Percentiles rank a stretch among this genome's conserved stretches.
These are phyloP conservation scores for Calocera viscosa DNA, from an alignment of 768 basidiomycete species.

Conservation along the genomic window DNA sequence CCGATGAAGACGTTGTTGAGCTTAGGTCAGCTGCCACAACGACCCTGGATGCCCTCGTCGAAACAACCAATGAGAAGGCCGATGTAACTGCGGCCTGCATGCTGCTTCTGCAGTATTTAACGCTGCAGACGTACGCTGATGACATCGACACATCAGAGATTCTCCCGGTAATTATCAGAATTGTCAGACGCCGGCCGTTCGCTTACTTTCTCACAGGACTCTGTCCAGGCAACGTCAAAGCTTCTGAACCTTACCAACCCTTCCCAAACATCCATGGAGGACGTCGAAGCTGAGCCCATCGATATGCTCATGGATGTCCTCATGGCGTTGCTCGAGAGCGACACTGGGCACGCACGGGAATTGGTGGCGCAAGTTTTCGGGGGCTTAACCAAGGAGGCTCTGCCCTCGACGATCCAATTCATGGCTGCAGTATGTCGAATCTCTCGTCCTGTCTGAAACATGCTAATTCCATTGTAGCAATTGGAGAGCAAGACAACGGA, in stretches of 20 bases:
- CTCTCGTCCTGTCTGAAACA: constrained; percentile 3
- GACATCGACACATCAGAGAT: constrained; percentile 55
- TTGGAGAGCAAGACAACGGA: constrained; percentile 40
- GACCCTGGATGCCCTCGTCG: not conserved
- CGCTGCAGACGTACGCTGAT: constrained; percentile 59
- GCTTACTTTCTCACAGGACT: not conserved
- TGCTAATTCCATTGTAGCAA: constrained; percentile 46
- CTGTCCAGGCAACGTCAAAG: not conserved
- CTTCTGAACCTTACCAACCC: constrained; percentile 21
- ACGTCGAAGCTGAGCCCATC: constrained; percentile 47
- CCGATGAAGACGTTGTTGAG: not conserved
- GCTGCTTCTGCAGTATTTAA: constrained; percentile 53
- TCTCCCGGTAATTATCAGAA: constrained; percentile 10
- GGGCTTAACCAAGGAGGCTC: constrained; percentile 51
- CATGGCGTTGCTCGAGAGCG: constrained; percentile 77
- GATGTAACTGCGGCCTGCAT: constrained; percentile 58
- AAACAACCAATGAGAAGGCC: constrained; percentile 33
- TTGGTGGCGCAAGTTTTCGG: constrained; percentile 72
- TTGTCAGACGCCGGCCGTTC: not conserved
- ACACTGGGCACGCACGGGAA: constrained; percentile 64
- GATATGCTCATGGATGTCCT: constrained; percentile 81
- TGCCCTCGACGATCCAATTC: constrained; percentile 61
- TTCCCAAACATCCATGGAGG: constrained; percentile 25
- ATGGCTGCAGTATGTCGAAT: constrained; percentile 56
- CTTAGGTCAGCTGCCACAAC: not conserved